Conservation (phyloP, 2,329 filamentous ascomycete species). For the Xylaria sp. region DNA sequence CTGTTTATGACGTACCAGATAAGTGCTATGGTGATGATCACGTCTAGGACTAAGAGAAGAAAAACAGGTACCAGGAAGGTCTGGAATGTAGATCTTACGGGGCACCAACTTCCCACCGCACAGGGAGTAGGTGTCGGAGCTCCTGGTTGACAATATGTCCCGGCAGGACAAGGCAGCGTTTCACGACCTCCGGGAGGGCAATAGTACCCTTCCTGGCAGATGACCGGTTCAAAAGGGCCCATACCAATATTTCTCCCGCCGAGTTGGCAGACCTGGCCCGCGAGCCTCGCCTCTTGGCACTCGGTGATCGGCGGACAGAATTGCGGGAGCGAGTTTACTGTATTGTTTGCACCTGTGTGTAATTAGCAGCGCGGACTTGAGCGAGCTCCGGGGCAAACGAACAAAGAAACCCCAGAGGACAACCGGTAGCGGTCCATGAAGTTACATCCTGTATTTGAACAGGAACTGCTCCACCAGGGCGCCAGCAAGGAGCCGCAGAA, state of each 20-base stretch:
- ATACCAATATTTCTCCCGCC: constrained; percentile 53
- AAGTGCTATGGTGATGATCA: constrained; percentile 53
- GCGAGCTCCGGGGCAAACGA: constrained; percentile 40
- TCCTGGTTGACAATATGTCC: constrained; percentile 63
- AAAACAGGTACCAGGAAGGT: constrained; percentile 56
- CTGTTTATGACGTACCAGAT: constrained; percentile 51
- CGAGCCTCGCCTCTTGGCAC: constrained; percentile 53
- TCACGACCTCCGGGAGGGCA: constrained; percentile 57
- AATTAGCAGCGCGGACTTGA: constrained; percentile 19
- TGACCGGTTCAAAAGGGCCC: constrained; percentile 61
- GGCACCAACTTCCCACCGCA: constrained; percentile 57
- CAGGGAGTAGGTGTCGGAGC: constrained; percentile 60
- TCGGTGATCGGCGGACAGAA: constrained; percentile 54
- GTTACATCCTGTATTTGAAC: constrained; percentile 53
- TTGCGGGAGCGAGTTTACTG: constrained; percentile 58
- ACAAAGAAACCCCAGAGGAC: constrained; percentile 57
- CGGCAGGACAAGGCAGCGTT: constrained; percentile 56
- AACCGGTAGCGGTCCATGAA: constrained; percentile 53
- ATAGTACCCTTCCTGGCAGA: constrained; percentile 61
- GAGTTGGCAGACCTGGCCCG: constrained; percentile 49
- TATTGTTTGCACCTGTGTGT: constrained; percentile 55
- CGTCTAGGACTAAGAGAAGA: constrained; percentile 56
- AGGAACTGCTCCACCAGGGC: constrained; percentile 51
- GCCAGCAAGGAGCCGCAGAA: constrained; percentile 55
- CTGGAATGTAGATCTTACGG: constrained; percentile 55